These are phyloP conservation scores for Irpex sp. DNA, from an alignment of 1,284 basidiomycete genomes.

Conservation along the genomic window DNA sequence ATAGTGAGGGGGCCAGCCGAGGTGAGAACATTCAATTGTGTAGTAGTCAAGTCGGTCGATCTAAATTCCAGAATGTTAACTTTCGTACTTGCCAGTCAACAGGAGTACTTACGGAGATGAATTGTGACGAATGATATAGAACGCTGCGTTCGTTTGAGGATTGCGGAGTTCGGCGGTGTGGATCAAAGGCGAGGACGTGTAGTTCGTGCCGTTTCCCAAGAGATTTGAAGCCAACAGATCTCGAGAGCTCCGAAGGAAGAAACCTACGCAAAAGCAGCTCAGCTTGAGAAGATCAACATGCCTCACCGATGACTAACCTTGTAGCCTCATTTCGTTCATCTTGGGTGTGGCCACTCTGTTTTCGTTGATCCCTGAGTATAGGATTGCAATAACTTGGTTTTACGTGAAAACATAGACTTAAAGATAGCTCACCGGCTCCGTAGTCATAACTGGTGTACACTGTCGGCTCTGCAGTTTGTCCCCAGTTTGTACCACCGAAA, in stretches of 20 bases:
- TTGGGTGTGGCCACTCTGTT: slow-evolving; percentile 42
- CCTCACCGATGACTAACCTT: slow-evolving; percentile 31
- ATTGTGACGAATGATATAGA: slow-evolving; percentile 48
- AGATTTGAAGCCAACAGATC: slow-evolving; percentile 37
- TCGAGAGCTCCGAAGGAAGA: slow-evolving; percentile 44
- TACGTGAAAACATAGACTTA: neutral
- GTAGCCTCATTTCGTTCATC: slow-evolving; percentile 51
- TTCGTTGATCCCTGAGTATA: slow-evolving; percentile 40
- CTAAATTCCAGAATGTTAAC: neutral
- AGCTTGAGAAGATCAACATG: neutral
- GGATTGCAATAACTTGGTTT: neutral
- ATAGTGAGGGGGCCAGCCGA: slow-evolving; percentile 35
- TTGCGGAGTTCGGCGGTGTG: slow-evolving; percentile 45
- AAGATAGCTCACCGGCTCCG: slow-evolving; percentile 31
- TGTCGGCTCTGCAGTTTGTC: slow-evolving; percentile 41
- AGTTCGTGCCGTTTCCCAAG: slow-evolving; percentile 41
- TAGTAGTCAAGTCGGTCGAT: slow-evolving; percentile 11
- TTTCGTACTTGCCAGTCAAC: neutral
- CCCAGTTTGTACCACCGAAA: slow-evolving; percentile 49
- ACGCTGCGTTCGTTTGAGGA: slow-evolving; percentile 37
- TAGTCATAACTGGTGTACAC: slow-evolving; percentile 46
- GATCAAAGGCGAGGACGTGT: slow-evolving; percentile 38
- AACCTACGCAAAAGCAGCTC: slow-evolving; percentile 22
- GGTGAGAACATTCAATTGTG: slow-evolving; percentile 35
- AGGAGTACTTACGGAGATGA: slow-evolving; percentile 32